Conservation (phyloP, 2,329 filamentous ascomycete genomes). For the Didymella pinodella region DNA sequence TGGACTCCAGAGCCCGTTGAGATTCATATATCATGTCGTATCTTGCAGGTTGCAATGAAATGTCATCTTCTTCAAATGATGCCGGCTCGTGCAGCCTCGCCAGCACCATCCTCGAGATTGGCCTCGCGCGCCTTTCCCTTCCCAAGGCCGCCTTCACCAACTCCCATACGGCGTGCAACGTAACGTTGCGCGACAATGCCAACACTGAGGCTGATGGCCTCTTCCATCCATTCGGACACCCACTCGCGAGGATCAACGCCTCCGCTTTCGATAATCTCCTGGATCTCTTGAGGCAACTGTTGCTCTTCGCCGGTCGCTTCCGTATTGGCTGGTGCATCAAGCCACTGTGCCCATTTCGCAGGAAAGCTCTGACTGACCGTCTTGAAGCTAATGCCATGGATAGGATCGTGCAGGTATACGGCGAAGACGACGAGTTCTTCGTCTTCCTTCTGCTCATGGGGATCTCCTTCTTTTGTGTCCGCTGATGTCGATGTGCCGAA, state of each 20-base stretch:
- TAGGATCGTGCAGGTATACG: constrained; percentile 82
- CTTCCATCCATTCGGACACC: constrained; percentile 97
- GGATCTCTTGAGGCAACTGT: constrained; percentile 80
- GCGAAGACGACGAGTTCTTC: constrained; percentile 77
- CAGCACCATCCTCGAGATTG: constrained; percentile 65
- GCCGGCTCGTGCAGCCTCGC: constrained; percentile 66
- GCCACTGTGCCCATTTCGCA: constrained; percentile 86
- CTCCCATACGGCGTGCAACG: constrained; percentile 93
- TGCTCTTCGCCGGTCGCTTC: constrained; percentile 55
- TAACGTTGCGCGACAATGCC: constrained; percentile 94
- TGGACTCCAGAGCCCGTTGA: constrained; percentile 2
- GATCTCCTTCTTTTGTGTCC: constrained; percentile 63
- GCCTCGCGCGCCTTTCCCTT: constrained; percentile 65
- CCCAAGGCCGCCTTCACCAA: constrained; percentile 78
- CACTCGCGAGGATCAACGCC: constrained; percentile 93
- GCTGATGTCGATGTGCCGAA: constrained; percentile 67
- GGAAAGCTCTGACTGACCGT: constrained; percentile 85
- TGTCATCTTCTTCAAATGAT: constrained; percentile 36
- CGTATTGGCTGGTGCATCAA: constrained; percentile 67
- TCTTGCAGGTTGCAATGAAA: constrained; percentile 10
- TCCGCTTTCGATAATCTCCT: constrained; percentile 76
- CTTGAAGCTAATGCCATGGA: constrained; percentile 88
- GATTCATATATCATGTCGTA: constrained; percentile 10
- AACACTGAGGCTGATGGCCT: constrained; percentile 77
- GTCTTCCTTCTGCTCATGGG: constrained; percentile 62